Evolutionary conservation across 2,329 filamentous ascomycete species (phyloP).

Genomic region (Cryphonectria naterciae): DNA sequence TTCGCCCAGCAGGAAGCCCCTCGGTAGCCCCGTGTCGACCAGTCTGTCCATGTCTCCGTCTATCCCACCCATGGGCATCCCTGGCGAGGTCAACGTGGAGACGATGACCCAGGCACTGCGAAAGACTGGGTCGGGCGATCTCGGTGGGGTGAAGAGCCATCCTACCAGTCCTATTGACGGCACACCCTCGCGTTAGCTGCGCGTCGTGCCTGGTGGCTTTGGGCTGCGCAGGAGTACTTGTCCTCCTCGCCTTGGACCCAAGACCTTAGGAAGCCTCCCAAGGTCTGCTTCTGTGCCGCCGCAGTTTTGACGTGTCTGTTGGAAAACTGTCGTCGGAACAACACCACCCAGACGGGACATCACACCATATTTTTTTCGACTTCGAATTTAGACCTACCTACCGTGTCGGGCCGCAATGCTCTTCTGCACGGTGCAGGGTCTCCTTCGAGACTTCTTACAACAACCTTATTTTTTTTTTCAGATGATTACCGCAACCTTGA

Average conservation of each 20-base stretch:
- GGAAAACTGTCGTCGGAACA: neutral
- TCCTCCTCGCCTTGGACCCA: neutral
- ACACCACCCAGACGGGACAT: neutral
- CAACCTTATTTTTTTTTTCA: slow-evolving; percentile 16
- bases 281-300: slow-evolving; percentile 13
- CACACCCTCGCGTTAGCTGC: slow-evolving; percentile 36
- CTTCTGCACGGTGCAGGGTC: neutral
- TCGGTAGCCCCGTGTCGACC: slow-evolving; percentile 66
- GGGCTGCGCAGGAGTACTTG: slow-evolving; percentile 1
- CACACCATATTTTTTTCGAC: neutral
- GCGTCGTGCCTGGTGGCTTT: slow-evolving; percentile 10
- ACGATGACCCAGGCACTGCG: slow-evolving; percentile 90
- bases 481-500: slow-evolving; percentile 2
- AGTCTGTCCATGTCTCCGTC: slow-evolving; percentile 27
- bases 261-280: neutral
- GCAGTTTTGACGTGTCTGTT: slow-evolving; percentile 1
- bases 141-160: slow-evolving; percentile 61
- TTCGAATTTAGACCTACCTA: neutral
- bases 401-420: neutral
- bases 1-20: slow-evolving; percentile 58
- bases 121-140: slow-evolving; percentile 82
- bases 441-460: slow-evolving; percentile 13
- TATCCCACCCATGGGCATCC: slow-evolving; percentile 19
- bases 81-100: slow-evolving; percentile 81
- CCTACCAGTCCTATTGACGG: slow-evolving; percentile 64